A percentile compares a stretch with the other conserved stretches of the same genome.
Conservation (phyloP, 345 rosid genomes). For the Syzygium oleosum region DNA sequence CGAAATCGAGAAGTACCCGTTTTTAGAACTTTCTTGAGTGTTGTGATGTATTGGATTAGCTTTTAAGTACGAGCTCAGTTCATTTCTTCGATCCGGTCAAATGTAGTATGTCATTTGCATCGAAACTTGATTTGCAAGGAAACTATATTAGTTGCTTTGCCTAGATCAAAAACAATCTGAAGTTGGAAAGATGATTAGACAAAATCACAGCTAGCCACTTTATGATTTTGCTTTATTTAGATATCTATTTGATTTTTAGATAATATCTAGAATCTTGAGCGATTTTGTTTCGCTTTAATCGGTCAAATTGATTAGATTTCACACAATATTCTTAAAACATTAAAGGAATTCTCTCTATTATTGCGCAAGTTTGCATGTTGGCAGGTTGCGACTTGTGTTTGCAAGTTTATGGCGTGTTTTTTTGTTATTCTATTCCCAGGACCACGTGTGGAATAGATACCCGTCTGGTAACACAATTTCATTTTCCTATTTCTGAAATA, state of each 20-base stretch:
- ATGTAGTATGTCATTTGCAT: background rate
- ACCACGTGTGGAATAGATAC: too few relatives aligned
- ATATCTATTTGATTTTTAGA: background rate
- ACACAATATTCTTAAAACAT: background rate
- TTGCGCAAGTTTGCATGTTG: background rate
- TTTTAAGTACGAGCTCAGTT: background rate
- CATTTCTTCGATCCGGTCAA: background rate
- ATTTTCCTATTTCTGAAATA: too few relatives aligned
- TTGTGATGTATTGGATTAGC: background rate
- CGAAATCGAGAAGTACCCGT: background rate
- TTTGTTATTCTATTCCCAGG: too few relatives aligned
- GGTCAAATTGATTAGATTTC: background rate
- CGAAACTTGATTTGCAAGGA: background rate
- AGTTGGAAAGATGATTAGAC: background rate
- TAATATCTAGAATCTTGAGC: background rate
- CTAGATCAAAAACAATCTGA: background rate
- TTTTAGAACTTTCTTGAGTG: background rate
- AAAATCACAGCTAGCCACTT: background rate
- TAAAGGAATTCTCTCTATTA: background rate
- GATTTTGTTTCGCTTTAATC: background rate
- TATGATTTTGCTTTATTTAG: background rate
- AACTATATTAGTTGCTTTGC: background rate
- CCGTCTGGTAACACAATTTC: too few relatives aligned
- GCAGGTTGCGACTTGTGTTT: too few relatives aligned
- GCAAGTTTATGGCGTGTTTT: too few relatives aligned